Conservation (phyloP, 2,329 filamentous ascomycete species). For the Falciphora oryzae region DNA sequence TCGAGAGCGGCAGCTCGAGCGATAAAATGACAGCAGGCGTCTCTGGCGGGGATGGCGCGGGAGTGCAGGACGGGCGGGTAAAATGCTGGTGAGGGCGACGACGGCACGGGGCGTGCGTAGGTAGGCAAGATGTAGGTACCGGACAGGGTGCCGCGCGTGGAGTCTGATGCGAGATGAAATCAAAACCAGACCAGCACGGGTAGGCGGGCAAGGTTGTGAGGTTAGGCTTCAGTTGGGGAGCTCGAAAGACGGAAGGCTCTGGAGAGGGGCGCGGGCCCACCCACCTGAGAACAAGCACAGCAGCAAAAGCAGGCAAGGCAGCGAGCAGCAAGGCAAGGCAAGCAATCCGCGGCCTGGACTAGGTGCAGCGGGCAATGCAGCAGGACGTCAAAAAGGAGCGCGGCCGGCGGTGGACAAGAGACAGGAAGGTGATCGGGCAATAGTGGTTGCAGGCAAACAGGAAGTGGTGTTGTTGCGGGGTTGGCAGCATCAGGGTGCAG, state of each 20-base stretch:
- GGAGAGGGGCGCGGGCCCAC: not conserved
- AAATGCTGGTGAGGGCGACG: conserved; percentile 1
- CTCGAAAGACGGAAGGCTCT: not conserved
- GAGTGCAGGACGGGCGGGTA: not conserved
- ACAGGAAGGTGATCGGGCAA: conserved; percentile 4
- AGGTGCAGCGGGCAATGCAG: not conserved
- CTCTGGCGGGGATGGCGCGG: not conserved
- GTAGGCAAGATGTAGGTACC: not conserved
- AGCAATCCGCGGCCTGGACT: not conserved
- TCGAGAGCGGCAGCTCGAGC: conserved; percentile 3
- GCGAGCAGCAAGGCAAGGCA: not conserved
- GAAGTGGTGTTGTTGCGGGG: conserved; percentile 7
- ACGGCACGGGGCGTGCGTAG: conserved; percentile 2
- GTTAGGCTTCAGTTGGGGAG: not conserved
- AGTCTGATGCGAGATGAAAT: not conserved
- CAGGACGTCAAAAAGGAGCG: not conserved
- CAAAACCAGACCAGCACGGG: not conserved
- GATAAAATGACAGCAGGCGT: not conserved
- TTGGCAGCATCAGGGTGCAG: conserved; percentile 6
- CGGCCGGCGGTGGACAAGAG: not conserved
- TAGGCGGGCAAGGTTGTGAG: not conserved
- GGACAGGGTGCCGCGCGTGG: not conserved
- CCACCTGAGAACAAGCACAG: not conserved
- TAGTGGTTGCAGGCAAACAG: not conserved
- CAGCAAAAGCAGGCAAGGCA: not conserved